These are phyloP conservation scores for Phytopythium sindhum DNA, from an alignment of 352 stramenopile species.

Conservation along the genomic window DNA sequence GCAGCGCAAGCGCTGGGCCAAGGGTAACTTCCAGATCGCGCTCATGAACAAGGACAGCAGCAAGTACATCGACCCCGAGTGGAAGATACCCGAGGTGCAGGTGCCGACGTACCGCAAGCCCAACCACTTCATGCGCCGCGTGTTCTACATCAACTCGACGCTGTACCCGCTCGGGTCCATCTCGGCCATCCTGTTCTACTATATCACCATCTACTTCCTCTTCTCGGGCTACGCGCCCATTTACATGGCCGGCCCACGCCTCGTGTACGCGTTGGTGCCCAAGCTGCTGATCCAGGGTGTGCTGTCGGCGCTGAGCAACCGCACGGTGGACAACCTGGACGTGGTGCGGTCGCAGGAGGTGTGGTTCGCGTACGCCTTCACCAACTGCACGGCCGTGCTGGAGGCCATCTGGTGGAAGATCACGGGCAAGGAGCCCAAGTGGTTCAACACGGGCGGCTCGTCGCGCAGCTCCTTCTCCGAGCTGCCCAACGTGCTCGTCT, in stretches of 20 bases:
- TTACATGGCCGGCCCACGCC: slow-evolving; percentile 67
- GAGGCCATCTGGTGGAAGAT: slow-evolving; percentile 84
- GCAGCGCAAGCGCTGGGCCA: slow-evolving; percentile 81
- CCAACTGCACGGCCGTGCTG: slow-evolving; percentile 69
- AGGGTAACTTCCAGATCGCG: slow-evolving; percentile 84
- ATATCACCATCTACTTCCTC: slow-evolving; percentile 85
- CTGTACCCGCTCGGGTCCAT: slow-evolving; percentile 81
- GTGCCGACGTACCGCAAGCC: slow-evolving; percentile 59
- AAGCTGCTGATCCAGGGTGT: slow-evolving; percentile 78
- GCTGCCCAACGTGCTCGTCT: slow-evolving; percentile 76
- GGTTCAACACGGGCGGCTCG: slow-evolving; percentile 79
- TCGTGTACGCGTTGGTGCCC: slow-evolving; percentile 74
- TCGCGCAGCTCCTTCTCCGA: slow-evolving; percentile 61
- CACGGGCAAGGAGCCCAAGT: slow-evolving; percentile 72
- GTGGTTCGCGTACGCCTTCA: slow-evolving; percentile 85
- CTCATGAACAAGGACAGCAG: slow-evolving; percentile 82
- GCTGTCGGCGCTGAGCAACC: slow-evolving; percentile 76
- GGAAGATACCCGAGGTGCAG: slow-evolving; percentile 65
- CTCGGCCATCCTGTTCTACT: slow-evolving; percentile 78
- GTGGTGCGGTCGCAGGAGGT: slow-evolving; percentile 80
- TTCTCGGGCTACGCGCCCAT: slow-evolving; percentile 79
- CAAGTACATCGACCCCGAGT: slow-evolving; percentile 77
- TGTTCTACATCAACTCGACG: slow-evolving; percentile 82
- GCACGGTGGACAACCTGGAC: slow-evolving; percentile 81
- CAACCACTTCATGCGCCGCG: slow-evolving; percentile 69